These are phyloP conservation scores for Hypoxylon fragiforme DNA, from an alignment of 495 filamentous ascomycete genomes.

Conservation along the genomic window DNA sequence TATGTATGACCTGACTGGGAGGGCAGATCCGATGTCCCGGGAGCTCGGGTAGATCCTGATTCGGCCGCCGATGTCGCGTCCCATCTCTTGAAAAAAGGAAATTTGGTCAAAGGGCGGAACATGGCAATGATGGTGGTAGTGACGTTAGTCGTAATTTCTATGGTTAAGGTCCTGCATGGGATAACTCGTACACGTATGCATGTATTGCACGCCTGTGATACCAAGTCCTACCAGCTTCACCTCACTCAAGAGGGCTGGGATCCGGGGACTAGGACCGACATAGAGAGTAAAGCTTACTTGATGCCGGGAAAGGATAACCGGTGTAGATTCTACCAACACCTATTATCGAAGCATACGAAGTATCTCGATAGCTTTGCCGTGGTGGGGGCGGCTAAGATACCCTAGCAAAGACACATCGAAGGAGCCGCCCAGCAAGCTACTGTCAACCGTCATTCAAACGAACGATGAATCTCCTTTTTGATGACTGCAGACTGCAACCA, in stretches of 20 bases:
- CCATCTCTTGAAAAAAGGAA: background rate
- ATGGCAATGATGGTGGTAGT: slow-evolving; percentile 5
- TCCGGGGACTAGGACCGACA: slow-evolving; percentile 4
- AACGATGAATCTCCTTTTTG: slow-evolving; percentile 2
- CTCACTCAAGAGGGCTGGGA: background rate
- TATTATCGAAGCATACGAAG: slow-evolving; percentile 7
- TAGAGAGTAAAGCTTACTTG: no score
- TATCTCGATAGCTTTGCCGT: slow-evolving; percentile 10
- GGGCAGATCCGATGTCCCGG: slow-evolving; percentile 21
- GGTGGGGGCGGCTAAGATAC: no score
- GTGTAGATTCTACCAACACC: slow-evolving; percentile 12
- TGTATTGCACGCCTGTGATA: slow-evolving; percentile 7
- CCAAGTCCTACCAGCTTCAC: slow-evolving; percentile 13
- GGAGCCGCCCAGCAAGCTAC: slow-evolving; percentile 28
- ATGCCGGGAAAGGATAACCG: slow-evolving; percentile 5
- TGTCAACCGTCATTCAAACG: slow-evolving; percentile 8
- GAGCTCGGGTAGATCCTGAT: slow-evolving; percentile 14
- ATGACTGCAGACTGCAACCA: slow-evolving; percentile 10
- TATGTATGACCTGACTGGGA: no score
- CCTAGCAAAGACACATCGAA: slow-evolving; percentile 23
- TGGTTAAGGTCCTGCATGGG: slow-evolving; percentile 31
- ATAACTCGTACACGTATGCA: slow-evolving; percentile 27
- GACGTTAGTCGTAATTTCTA: no score
- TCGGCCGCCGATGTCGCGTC: background rate
- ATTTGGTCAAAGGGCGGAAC: no score